Percentiles rank a stretch among this genome's conserved stretches.
These are phyloP conservation scores for Pleurotus tuber-regium DNA, from an alignment of 768 basidiomycete genomes.

Conservation along the genomic window DNA sequence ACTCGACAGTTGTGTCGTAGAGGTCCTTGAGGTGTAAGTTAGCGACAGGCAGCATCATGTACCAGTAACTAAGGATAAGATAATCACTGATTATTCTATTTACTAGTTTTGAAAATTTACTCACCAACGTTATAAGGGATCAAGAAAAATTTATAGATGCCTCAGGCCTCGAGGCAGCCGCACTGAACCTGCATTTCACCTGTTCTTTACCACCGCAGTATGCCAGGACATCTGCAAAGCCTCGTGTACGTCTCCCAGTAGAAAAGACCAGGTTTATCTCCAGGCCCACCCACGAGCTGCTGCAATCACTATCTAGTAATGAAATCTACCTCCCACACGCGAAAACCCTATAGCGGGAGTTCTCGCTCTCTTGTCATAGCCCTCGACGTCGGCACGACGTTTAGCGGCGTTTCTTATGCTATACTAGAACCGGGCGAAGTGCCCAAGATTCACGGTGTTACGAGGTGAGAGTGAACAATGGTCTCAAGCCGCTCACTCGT, in stretches of 20 bases:
- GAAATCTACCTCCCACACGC: conserved; percentile 58
- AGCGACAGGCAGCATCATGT: conserved; percentile 42
- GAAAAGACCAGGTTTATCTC: not conserved
- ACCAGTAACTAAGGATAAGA: conserved; percentile 33
- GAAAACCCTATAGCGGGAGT: conserved; percentile 70
- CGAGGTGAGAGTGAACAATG: conserved; percentile 51
- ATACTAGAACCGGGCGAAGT: conserved; percentile 80
- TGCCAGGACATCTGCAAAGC: not conserved
- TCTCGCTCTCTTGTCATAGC: conserved; percentile 70
- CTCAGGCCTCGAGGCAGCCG: conserved; percentile 10
- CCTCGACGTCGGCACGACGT: conserved; percentile 81
- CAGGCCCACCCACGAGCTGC: not conserved
- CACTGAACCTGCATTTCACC: conserved; percentile 6
- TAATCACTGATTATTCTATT: too few relatives aligned
- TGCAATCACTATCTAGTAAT: conserved; percentile 24
- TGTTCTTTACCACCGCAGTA: conserved; percentile 10
- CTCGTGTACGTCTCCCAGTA: not conserved
- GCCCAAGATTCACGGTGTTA: conserved; percentile 79
- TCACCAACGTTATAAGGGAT: not conserved
- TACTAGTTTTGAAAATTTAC: too few relatives aligned
- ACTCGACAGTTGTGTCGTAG: conserved; percentile 58
- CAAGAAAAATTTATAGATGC: not conserved
- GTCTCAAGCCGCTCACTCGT: not conserved
- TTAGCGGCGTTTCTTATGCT: conserved; percentile 81
- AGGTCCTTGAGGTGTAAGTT: conserved; percentile 43